Percentiles rank a stretch among this genome's conserved stretches.
Conservation (phyloP, 2,329 filamentous ascomycete genomes). For the Parastagonospora nodorum region DNA sequence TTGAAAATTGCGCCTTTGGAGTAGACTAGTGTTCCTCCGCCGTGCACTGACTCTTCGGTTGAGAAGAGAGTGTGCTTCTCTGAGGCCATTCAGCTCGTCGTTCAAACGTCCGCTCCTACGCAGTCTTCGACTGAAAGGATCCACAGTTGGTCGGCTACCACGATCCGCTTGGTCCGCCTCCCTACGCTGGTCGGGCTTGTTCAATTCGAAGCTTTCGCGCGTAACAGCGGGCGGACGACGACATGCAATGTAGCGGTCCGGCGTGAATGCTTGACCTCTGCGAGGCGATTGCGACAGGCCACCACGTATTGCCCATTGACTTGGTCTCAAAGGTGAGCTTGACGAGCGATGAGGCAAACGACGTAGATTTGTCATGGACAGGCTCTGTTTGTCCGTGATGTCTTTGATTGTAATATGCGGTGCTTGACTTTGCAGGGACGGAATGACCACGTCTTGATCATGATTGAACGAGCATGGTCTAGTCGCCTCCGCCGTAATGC, state of each 20-base stretch:
- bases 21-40: constrained; percentile 21
- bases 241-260: constrained; percentile 64
- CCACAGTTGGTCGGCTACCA: constrained; percentile 50
- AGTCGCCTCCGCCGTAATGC: no score
- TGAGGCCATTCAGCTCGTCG: constrained; percentile 37
- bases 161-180: constrained; percentile 54
- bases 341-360: constrained; percentile 24
- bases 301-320: constrained; percentile 36
- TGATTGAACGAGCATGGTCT: no score
- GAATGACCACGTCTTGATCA: no score
- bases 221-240: constrained; percentile 50
- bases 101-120: constrained; percentile 39
- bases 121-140: constrained; percentile 59
- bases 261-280: constrained; percentile 40
- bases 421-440: no score
- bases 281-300: constrained; percentile 24
- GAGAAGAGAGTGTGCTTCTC: constrained; percentile 38
- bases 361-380: constrained; percentile 7
- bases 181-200: constrained; percentile 54
- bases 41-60: constrained; percentile 21
- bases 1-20: constrained; percentile 28
- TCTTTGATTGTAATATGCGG: no score
- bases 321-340: constrained; percentile 40
- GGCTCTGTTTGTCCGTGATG: no score
- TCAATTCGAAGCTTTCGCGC: constrained; percentile 58